These are phyloP conservation scores for Ophiocordyceps camponoti-leonardi DNA, from an alignment of 2,329 filamentous ascomycete genomes.

Conservation along the genomic window DNA sequence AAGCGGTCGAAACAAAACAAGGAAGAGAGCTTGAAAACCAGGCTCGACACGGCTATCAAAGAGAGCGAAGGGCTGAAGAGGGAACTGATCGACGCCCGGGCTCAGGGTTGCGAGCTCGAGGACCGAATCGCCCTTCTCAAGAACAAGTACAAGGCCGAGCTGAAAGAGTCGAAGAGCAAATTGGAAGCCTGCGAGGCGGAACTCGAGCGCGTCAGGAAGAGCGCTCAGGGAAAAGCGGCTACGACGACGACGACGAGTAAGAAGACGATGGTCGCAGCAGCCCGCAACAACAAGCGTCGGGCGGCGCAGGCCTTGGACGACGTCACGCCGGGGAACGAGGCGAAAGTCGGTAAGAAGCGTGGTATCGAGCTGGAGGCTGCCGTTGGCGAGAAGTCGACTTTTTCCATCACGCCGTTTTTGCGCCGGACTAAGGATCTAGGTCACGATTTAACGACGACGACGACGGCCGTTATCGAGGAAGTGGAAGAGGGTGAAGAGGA, in stretches of 20 bases:
- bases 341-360: constrained; percentile 32
- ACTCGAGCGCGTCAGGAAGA: constrained; percentile 16
- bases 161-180: constrained; percentile 41
- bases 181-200: constrained; percentile 22
- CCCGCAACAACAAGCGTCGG: constrained; percentile 26
- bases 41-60: constrained; percentile 20
- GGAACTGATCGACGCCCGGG: constrained; percentile 39
- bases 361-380: constrained; percentile 28
- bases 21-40: constrained; percentile 16
- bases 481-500: constrained; percentile 7
- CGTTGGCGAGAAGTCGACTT: constrained; percentile 73
- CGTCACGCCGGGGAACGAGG: constrained; percentile 26
- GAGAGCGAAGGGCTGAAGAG: constrained; percentile 28
- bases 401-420: constrained; percentile 88
- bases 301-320: constrained; percentile 29
- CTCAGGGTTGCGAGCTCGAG: constrained; percentile 47
- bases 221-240: constrained; percentile 1
- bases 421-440: constrained; percentile 49
- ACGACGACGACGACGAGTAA: constrained; percentile 6
- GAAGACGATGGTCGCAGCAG: constrained; percentile 9
- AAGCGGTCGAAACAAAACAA: constrained; percentile 23
- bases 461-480: constrained; percentile 32
- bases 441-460: constrained; percentile 21
- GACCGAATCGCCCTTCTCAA: constrained; percentile 53
- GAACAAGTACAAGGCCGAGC: constrained; percentile 50